Evolutionary conservation across 2,329 filamentous ascomycete genomes (phyloP), one percentile per base, ranked within the genome.

Genomic region (Pseudogymnoascus sp.): DNA sequence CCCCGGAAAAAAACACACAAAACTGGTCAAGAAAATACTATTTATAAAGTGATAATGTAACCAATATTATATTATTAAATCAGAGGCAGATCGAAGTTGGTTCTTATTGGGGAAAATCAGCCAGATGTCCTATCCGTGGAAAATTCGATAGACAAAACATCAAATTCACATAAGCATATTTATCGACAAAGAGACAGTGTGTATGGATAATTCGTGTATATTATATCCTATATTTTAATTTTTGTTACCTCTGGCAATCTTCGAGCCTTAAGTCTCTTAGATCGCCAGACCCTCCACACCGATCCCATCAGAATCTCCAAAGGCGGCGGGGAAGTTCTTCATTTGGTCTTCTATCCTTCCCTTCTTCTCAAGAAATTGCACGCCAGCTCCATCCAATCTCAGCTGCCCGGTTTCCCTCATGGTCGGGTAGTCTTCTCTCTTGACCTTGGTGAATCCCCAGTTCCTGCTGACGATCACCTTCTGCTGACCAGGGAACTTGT

Each of bases 401-500:
- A 99, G 88, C 78, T 87, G 88, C 78, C 95, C 95, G 75, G 88
- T 89, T 77, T 91, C 85, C 87, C 96, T 96, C 84, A 93, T 90
- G 81, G 92, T 86, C 77, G 96, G 84, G 84, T 97, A 99, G 81
- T 99, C 95, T 74, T 97, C 95, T 74, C 95, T 93, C 76, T 91
- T 89, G 75, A 99, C 91, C 77, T 93, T 93, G 68, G 95, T 99
- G 90, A 99, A 99, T 74, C 95, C 95, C 95, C 95, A 99, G 88
- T 99, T 99, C 92, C 97, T 99, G 86, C 90, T 96, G 83, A 97
- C 89, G 76, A 99, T 97, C 84, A 99, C 97, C 92, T 99, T 99
- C 87, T 99, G 95, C 83, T 95, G 93, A 81, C 95, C 95, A 72
- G 95, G 95, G 91, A 99, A 99, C 90, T 97, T 99, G 91, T 97